Evolutionary conservation across 163 green algal species (phyloP).

Genomic region (Dunaliella salina): DNA sequence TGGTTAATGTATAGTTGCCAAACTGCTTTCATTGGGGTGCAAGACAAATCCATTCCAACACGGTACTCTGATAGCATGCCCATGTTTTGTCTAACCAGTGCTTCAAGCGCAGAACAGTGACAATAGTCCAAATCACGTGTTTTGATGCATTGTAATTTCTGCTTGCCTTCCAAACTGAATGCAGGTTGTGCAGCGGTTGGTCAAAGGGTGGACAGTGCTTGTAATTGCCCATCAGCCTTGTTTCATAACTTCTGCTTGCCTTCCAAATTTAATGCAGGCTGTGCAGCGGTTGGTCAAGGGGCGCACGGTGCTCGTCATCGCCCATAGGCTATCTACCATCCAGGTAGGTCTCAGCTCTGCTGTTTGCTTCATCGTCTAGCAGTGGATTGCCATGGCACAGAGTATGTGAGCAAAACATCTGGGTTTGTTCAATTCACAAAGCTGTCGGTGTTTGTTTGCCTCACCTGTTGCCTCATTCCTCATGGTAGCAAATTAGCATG

Average conservation of each 20-base stretch:
- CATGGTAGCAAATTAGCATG: too few relatives aligned
- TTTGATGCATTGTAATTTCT: too few relatives aligned
- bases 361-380: background rate
- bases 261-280: slow-evolving; percentile 26
- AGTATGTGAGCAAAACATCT: background rate
- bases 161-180: too few relatives aligned
- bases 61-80: too few relatives aligned
- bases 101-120: too few relatives aligned
- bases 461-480: too few relatives aligned
- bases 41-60: too few relatives aligned
- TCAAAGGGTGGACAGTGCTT: slow-evolving; percentile 65
- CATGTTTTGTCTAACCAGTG: too few relatives aligned
- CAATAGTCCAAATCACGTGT: too few relatives aligned
- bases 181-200: slow-evolving; percentile 60
- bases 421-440: background rate
- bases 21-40: too few relatives aligned
- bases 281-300: slow-evolving; percentile 61
- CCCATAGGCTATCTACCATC: slow-evolving; percentile 74
- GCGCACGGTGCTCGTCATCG: slow-evolving; percentile 74
- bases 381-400: background rate
- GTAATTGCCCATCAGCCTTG: slow-evolving; percentile 84
- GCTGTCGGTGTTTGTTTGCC: background rate
- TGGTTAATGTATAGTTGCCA: too few relatives aligned
- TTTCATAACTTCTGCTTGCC: too few relatives aligned
- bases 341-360: slow-evolving; percentile 35